Evolutionary conservation across 1,284 basidiomycete species (phyloP).

Genomic region (Microbotryomycetes sp.): DNA sequence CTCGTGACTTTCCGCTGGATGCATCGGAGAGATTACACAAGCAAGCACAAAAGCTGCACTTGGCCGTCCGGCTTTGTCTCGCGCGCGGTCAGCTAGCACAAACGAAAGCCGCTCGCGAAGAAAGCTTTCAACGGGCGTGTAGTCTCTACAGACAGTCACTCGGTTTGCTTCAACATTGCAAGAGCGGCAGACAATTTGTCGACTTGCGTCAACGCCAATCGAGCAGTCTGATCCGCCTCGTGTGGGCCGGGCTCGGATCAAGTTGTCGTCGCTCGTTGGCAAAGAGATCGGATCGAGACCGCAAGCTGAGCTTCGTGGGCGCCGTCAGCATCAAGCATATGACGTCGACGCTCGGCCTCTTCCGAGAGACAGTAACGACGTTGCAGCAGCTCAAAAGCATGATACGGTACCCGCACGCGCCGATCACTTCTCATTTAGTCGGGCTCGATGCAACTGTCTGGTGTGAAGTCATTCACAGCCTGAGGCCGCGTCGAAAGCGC

Average conservation of each 20-base stretch:
- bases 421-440: too few species aligned
- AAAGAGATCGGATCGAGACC: too few species aligned
- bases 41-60: neutral
- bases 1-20: neutral
- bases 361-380: too few species aligned
- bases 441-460: too few species aligned
- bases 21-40: neutral
- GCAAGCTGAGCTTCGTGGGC: too few species aligned
- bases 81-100: neutral
- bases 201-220: neutral
- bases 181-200: neutral
- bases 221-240: neutral
- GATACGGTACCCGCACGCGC: too few species aligned
- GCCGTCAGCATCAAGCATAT: too few species aligned
- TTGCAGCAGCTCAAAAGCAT: too few species aligned
- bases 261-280: neutral
- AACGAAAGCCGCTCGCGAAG: neutral
- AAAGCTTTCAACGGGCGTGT: neutral
- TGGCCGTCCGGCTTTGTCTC: neutral
- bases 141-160: neutral
- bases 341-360: too few species aligned
- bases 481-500: too few species aligned
- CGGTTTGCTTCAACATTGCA: neutral
- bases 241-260: neutral
- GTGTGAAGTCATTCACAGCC: too few species aligned